Conservation (phyloP, 75 land plant species). For the Picea glauca region DNA sequence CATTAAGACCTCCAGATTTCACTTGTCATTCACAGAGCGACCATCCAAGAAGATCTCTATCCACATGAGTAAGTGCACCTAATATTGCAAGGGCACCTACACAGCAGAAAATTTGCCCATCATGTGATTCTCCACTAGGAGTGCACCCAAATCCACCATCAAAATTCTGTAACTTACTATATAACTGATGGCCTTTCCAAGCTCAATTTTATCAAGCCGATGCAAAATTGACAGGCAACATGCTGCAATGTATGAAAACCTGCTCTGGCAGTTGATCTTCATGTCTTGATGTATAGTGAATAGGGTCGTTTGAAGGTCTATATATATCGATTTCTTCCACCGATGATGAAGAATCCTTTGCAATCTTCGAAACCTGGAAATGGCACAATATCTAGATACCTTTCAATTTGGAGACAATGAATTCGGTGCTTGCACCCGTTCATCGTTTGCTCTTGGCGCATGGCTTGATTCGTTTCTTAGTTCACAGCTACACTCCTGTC, state of each 20-base stretch:
- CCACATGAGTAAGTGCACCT: slow-evolving; percentile 73
- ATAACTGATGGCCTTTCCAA: slow-evolving; percentile 74
- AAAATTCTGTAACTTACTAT: slow-evolving; percentile 90
- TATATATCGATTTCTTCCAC: too few species aligned
- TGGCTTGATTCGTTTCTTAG: too few species aligned
- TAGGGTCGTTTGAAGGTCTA: too few species aligned
- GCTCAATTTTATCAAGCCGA: slow-evolving; percentile 67
- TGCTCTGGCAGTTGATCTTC: too few species aligned
- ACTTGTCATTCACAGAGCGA: slow-evolving; percentile 68
- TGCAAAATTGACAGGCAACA: slow-evolving; percentile 76
- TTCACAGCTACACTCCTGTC: too few species aligned
- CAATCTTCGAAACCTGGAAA: too few species aligned
- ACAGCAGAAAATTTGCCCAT: slow-evolving; percentile 94
- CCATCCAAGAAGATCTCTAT: slow-evolving; percentile 94
- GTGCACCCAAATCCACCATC: slow-evolving; percentile 97
- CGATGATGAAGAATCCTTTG: too few species aligned
- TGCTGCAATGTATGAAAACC: slow-evolving; percentile 80
- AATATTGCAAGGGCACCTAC: slow-evolving; percentile 84
- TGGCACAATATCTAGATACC: too few species aligned
- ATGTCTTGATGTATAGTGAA: too few species aligned
- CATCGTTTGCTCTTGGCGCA: too few species aligned
- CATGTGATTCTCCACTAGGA: slow-evolving; percentile 96
- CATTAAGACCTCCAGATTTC: slow-evolving; percentile 41
- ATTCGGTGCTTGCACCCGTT: too few species aligned
- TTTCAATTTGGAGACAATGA: too few species aligned